These are phyloP conservation scores for Penicillium herquei DNA, from an alignment of 495 filamentous ascomycete species.

Conservation along the genomic window DNA sequence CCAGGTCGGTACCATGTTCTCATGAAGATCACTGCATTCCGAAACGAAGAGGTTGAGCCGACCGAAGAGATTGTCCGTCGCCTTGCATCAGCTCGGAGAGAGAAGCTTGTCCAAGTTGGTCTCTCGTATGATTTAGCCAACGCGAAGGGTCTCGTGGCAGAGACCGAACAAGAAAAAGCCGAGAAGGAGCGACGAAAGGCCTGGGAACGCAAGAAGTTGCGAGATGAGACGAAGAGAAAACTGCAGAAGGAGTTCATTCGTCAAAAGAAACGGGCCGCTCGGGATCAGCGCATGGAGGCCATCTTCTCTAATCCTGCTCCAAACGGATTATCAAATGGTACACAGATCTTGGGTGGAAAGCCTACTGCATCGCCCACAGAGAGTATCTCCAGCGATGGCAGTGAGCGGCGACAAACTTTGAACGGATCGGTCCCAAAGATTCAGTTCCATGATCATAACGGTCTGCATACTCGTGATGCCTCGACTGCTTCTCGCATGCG, in stretches of 20 bases:
- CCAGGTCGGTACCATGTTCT: constrained; percentile 78
- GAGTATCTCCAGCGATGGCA: constrained; percentile 20
- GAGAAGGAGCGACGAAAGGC: constrained; percentile 45
- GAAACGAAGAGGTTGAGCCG: constrained; percentile 45
- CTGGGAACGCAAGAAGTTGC: constrained; percentile 40
- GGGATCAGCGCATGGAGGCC: constrained; percentile 33
- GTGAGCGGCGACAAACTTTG: constrained; percentile 10
- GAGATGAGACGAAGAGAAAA: constrained; percentile 38
- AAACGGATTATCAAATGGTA: constrained; percentile 8
- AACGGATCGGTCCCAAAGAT: constrained; percentile 32
- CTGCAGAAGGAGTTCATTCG: constrained; percentile 54
- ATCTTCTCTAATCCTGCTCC: constrained; percentile 12
- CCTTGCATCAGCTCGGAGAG: constrained; percentile 60
- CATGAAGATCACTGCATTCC: constrained; percentile 73
- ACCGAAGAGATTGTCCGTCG: constrained; percentile 68
- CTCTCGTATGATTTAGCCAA: constrained; percentile 83
- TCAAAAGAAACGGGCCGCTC: constrained; percentile 48
- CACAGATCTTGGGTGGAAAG: constrained; percentile 22
- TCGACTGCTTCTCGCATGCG: constrained; percentile 6
- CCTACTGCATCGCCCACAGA: constrained; percentile 31
- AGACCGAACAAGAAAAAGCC: constrained; percentile 63
- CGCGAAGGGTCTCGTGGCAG: constrained; percentile 66
- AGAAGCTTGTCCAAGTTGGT: constrained; percentile 81
- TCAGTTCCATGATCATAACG: constrained; percentile 35
- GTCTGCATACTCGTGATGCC: constrained; percentile 18